Conservation (phyloP, 75 land plant species). For the Ceratopteris richardii region DNA sequence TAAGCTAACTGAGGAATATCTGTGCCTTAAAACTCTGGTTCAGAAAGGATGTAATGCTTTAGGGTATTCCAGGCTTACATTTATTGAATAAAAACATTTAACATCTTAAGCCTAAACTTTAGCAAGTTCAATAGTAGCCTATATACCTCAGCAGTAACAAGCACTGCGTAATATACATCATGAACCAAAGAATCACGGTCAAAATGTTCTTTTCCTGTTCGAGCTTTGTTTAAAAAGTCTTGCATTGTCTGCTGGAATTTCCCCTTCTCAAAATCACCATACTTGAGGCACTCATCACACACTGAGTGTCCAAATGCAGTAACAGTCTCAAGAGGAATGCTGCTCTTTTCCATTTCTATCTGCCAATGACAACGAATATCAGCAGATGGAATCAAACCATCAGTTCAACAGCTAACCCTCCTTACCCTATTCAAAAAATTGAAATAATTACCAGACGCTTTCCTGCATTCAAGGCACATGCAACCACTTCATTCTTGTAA, state of each 20-base stretch:
- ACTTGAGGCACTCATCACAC: constrained; percentile 26
- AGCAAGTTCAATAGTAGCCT: no score
- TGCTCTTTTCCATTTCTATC: constrained; percentile 27
- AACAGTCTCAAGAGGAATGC: constrained; percentile 27
- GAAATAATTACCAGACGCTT: constrained; percentile 31
- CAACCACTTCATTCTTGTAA: constrained; percentile 37
- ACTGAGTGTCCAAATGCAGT: constrained; percentile 19
- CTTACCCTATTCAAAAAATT: background rate
- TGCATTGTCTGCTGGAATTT: constrained; percentile 20
- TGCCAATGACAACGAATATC: background rate
- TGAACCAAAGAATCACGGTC: constrained; percentile 28
- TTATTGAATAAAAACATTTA: no score
- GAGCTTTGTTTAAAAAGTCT: constrained; percentile 22
- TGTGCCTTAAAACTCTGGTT: no score
- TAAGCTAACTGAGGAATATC: no score
- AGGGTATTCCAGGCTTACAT: no score
- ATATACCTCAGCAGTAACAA: constrained; percentile 24
- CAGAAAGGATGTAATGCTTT: no score
- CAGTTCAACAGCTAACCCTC: no score
- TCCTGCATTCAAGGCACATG: constrained; percentile 33
- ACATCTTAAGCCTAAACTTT: no score
- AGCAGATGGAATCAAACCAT: background rate
- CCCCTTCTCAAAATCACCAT: constrained; percentile 40
- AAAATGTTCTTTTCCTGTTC: constrained; percentile 33
- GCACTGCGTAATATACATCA: constrained; percentile 30